Percentiles rank a stretch among this genome's conserved stretches.
Conservation (phyloP, 2,329 filamentous ascomycete species). For the Penicillium glabrum region DNA sequence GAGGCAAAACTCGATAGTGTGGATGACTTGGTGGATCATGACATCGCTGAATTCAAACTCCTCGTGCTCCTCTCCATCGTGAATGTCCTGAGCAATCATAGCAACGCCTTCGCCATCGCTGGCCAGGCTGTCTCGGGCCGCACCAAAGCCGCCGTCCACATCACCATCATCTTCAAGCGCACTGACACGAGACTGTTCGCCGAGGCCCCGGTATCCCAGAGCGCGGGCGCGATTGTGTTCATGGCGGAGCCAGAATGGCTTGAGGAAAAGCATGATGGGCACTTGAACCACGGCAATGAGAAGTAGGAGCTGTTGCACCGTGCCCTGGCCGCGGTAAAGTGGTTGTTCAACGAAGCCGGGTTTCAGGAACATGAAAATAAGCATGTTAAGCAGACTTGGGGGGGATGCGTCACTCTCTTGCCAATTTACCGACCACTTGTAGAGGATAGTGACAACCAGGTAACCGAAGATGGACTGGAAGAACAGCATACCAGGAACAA, state of each 20-base stretch:
- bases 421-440: constrained; percentile 98
- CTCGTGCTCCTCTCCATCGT: constrained; percentile 75
- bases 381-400: constrained; percentile 93
- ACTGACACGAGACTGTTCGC: constrained; percentile 82
- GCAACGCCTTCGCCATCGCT: constrained; percentile 80
- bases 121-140: constrained; percentile 63
- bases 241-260: constrained; percentile 91
- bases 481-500: constrained; percentile 97
- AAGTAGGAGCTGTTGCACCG: constrained; percentile 74
- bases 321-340: constrained; percentile 75
- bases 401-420: constrained; percentile 63
- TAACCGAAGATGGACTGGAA: constrained; percentile 99
- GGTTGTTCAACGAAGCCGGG: constrained; percentile 69
- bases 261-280: constrained; percentile 86
- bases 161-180: constrained; percentile 88
- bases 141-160: constrained; percentile 60
- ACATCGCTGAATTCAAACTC: constrained; percentile 97
- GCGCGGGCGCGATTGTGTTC: constrained; percentile 89
- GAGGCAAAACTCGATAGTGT: constrained; percentile 98
- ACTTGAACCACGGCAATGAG: constrained; percentile 83
- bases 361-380: constrained; percentile 98
- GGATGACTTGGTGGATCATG: constrained; percentile 99
- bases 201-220: constrained; percentile 88
- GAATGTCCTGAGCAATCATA: constrained; percentile 84
- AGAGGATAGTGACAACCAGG: constrained; percentile 87